phyloP scores from a whole-genome alignment of 176 grass and related monocot species.

The Raddia distichophylla region DNA sequence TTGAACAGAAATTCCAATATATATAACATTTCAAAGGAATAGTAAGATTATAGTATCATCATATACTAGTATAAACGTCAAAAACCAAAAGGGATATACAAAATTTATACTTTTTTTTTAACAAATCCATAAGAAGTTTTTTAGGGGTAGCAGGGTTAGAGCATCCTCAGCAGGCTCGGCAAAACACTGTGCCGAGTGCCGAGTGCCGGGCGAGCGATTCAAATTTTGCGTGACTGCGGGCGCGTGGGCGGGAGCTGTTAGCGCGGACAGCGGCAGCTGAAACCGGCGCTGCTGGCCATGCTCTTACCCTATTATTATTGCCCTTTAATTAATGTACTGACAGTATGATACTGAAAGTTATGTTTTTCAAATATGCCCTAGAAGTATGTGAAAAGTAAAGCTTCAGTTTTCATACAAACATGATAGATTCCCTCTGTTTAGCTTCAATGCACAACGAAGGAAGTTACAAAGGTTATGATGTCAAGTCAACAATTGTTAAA shows the following conservation, averaged over 20 bases:
- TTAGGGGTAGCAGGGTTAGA: neutral
- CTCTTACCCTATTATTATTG: neutral
- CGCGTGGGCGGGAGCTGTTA: too few species aligned
- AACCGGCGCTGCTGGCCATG: too few species aligned
- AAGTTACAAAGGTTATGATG: neutral
- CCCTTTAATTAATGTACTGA: neutral
- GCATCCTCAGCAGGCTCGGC: too few species aligned
- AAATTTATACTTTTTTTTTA: constrained; percentile 11
- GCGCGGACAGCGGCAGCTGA: too few species aligned
- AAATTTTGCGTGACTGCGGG: too few species aligned
- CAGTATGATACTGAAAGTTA: neutral
- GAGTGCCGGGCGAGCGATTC: too few species aligned
- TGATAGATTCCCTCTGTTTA: neutral
- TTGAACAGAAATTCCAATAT: neutral
- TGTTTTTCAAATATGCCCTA: neutral
- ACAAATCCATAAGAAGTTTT: neutral
- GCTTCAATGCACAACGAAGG: neutral
- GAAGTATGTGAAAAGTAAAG: neutral
- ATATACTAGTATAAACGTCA: neutral
- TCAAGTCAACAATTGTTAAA: constrained; percentile 1
- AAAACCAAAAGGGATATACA: neutral
- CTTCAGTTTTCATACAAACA: neutral
- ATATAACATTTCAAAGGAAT: neutral
- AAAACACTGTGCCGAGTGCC: too few species aligned
- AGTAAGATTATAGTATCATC: neutral